Conservation (phyloP, 495 filamentous ascomycete genomes). For the Penicillium paxilli region DNA sequence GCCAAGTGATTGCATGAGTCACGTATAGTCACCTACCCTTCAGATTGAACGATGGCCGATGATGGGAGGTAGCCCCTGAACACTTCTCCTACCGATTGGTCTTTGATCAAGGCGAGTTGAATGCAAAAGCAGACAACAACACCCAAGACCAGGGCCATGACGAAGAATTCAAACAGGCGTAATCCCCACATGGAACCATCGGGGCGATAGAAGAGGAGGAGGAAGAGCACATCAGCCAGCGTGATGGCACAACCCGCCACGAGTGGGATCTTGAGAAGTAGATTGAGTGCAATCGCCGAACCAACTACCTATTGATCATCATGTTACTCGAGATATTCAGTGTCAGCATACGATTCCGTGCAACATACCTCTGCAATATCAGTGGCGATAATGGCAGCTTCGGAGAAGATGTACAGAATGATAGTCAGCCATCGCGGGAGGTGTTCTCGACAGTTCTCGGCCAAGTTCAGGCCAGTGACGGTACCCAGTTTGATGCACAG, state of each 20-base stretch:
- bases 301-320: slow-evolving; percentile 70
- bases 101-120: slow-evolving; percentile 75
- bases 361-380: slow-evolving; percentile 77
- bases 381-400: slow-evolving; percentile 81
- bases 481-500: slow-evolving; percentile 81
- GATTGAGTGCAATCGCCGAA: slow-evolving; percentile 85
- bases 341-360: neutral
- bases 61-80: slow-evolving; percentile 85
- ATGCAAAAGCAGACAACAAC: slow-evolving; percentile 92
- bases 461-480: slow-evolving; percentile 81
- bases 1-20: neutral
- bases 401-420: slow-evolving; percentile 70
- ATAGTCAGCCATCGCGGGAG: slow-evolving; percentile 77
- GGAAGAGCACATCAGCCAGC: slow-evolving; percentile 79
- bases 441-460: slow-evolving; percentile 74
- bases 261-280: slow-evolving; percentile 77
- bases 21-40: slow-evolving; percentile 50
- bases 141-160: slow-evolving; percentile 74
- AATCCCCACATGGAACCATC: slow-evolving; percentile 71
- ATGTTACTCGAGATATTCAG: neutral
- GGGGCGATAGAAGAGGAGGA: slow-evolving; percentile 83
- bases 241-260: slow-evolving; percentile 87
- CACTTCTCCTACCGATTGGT: slow-evolving; percentile 70
- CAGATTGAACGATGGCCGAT: slow-evolving; percentile 64
- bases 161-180: slow-evolving; percentile 77